phyloP scores from a whole-genome alignment of 495 filamentous ascomycete genomes.

The Neurospora sp. region DNA sequence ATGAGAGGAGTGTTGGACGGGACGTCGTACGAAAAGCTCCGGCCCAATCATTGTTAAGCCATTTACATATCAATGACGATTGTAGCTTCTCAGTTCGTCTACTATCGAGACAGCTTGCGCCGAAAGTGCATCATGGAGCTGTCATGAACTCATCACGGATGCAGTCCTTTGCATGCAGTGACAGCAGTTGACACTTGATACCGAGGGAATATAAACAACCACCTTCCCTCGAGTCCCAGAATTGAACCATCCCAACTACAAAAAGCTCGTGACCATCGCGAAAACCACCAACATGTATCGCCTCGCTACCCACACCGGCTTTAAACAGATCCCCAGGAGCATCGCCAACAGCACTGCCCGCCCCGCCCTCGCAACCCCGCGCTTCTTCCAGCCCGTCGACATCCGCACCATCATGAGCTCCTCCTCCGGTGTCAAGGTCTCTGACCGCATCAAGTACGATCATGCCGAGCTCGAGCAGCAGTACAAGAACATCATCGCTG shows the following conservation, averaged over 20 bases:
- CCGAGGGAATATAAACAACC: too few relatives aligned
- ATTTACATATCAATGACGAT: not conserved
- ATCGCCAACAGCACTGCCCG: not conserved
- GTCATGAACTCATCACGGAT: not conserved
- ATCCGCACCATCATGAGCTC: not conserved
- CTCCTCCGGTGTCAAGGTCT: slow-evolving; percentile 17
- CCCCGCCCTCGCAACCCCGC: not conserved
- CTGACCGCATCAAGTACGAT: slow-evolving; percentile 50
- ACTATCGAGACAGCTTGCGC: not conserved
- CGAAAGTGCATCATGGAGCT: not conserved
- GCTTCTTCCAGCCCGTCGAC: not conserved
- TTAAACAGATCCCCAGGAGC: not conserved
- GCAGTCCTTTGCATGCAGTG: not conserved
- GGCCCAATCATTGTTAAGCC: not conserved
- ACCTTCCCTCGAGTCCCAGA: too few relatives aligned
- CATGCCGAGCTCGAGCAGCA: slow-evolving; percentile 51
- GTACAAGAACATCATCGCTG: slow-evolving; percentile 45
- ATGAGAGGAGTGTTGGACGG: not conserved
- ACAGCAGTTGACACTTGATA: not conserved
- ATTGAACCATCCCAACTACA: too few relatives aligned
- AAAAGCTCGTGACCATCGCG: too few relatives aligned
- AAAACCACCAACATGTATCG: not conserved
- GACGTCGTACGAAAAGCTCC: not conserved
- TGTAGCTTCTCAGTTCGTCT: not conserved
- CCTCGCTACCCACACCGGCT: not conserved